Evolutionary conservation across 2,329 filamentous ascomycete genomes (phyloP), one percentile per base, ranked within the genome.

Genomic region (Akanthomyces uredinophilus): DNA sequence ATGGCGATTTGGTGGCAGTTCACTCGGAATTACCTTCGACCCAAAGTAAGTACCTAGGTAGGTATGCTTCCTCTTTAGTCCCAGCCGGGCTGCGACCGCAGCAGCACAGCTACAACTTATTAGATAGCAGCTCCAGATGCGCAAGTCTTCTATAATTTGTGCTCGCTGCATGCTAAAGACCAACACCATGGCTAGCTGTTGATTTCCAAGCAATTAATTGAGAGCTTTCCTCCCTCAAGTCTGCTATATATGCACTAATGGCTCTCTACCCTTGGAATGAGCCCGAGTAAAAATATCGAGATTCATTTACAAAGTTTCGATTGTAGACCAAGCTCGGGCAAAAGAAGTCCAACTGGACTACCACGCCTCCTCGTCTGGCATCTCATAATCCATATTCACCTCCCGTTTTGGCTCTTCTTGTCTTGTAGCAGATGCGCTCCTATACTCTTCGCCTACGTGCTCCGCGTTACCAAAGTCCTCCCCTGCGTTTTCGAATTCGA

Each of bases 311-410:
- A 46, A 0, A 11, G 16, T 27, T 24, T n/a, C 16, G 20, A 14
- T 49, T 47, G 43, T 39, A 24, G 22, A 35, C 11, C 49, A 46
- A 44, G 16, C 20, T n/a, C 37, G 43, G n/a, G 11, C 16, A 20
- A 5, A 52, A 14, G 18, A n/a, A 52, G n/a, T 13, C 46, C 29
- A 50, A 14, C n/a, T 49, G 22, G 8, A 44, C 11, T 61, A 64
- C 77, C 80, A 83, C 46, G 76, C 77, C 55, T 79, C 77, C 47
- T 82, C 81, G 50, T 81, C 81, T 3, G 76, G 81, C 20, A 83
- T 78, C 64, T 83, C 81, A 64, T 83, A 84, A 61, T 83, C 81
- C 78, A 83, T 79, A 52, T 81, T 75, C 4, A 73, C 73, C 50
- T 73, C 70, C 44, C 73, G 68, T 43, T 71, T 70, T 20, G 70